These are phyloP conservation scores for Akanthomyces muscarius DNA, from an alignment of 2,329 filamentous ascomycete species.

Conservation along the genomic window DNA sequence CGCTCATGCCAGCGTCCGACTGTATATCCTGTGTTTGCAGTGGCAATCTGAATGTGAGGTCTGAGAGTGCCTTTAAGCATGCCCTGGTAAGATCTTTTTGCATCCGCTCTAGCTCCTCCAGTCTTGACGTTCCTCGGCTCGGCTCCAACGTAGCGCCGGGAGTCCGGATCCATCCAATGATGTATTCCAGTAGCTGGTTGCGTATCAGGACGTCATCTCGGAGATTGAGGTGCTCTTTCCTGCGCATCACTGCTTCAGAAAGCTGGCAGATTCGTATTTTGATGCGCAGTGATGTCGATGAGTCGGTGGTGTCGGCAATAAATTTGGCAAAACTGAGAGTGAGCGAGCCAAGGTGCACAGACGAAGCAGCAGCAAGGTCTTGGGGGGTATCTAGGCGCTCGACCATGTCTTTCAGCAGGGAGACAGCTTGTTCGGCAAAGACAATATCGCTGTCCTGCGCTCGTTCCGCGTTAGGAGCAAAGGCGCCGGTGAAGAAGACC, in stretches of 20 bases:
- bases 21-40: conserved; percentile 63
- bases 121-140: conserved; percentile 38
- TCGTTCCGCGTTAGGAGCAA: conserved; percentile 44
- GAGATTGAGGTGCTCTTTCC: conserved; percentile 65
- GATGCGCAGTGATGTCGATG: conserved; percentile 53
- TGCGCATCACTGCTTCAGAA: conserved; percentile 60
- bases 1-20: conserved; percentile 62
- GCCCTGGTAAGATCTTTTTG: conserved; percentile 64
- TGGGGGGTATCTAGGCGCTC: conserved; percentile 61
- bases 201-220: conserved; percentile 65
- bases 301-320: conserved; percentile 55
- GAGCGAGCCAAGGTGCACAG: conserved; percentile 59
- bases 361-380: conserved; percentile 58
- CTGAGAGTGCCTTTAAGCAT: conserved; percentile 61
- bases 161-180: conserved; percentile 65
- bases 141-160: conserved; percentile 47
- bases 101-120: conserved; percentile 54
- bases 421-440: conserved; percentile 64
- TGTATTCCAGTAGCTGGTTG: conserved; percentile 64
- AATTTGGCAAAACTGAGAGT: conserved; percentile 66
- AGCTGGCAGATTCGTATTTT: conserved; percentile 68
- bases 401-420: conserved; percentile 59
- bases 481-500: conserved; percentile 55
- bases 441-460: conserved; percentile 58
- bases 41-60: conserved; percentile 62